phyloP scores from a whole-genome alignment of 225 moss, liverwort and hornwort genomes.

The Pseudisothecium myosuroides region DNA sequence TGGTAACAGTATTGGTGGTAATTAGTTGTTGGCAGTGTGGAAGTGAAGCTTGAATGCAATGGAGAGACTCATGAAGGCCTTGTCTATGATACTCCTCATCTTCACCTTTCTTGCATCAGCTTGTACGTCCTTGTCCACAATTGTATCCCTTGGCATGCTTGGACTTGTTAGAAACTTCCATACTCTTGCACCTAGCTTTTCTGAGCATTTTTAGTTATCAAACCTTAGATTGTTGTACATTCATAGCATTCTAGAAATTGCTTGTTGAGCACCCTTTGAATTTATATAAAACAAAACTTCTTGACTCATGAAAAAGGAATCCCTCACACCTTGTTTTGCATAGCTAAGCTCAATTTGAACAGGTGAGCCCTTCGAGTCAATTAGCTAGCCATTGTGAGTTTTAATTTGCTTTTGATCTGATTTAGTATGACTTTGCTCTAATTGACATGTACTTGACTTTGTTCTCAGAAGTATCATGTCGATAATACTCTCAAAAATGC shows the following conservation, averaged over 20 bases:
- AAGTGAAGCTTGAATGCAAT: not conserved
- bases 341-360: not conserved
- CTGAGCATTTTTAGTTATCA: not conserved
- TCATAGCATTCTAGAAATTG: not conserved
- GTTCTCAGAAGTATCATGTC: not conserved
- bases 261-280: too few relatives aligned
- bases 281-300: not conserved
- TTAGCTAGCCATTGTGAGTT: not conserved
- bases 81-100: not conserved
- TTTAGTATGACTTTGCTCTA: not conserved
- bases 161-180: not conserved
- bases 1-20: not conserved
- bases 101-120: not conserved
- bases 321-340: not conserved
- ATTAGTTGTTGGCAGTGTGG: not conserved
- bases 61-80: not conserved
- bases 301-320: not conserved
- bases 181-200: not conserved
- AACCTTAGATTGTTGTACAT: not conserved
- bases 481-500: not conserved
- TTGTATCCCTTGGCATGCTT: not conserved
- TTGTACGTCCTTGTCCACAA: not conserved
- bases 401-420: not conserved
- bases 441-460: too few relatives aligned
- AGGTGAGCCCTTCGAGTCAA: accelerated